These are phyloP conservation scores for Colletotrichum tropicicola DNA, from an alignment of 2,329 filamentous ascomycete species.

Conservation along the genomic window DNA sequence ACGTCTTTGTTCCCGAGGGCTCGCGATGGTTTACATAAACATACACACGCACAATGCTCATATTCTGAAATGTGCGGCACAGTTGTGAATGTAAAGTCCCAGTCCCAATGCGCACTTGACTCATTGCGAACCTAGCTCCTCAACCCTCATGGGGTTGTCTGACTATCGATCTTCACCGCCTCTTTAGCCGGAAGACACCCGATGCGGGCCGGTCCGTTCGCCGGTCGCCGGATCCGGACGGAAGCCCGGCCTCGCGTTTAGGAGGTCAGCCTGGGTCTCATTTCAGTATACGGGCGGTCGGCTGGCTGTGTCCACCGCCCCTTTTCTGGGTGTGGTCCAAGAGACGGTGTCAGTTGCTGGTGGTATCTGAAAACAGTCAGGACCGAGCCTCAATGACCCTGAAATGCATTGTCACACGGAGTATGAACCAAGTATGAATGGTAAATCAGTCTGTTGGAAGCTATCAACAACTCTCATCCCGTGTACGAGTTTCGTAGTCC, in stretches of 20 bases:
- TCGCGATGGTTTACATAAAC: no score
- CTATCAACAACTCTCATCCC: conserved; percentile 12
- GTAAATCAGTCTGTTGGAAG: not conserved
- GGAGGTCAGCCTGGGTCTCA: not conserved
- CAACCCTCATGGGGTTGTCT: no score
- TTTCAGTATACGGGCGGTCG: not conserved
- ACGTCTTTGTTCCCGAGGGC: no score
- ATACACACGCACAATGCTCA: no score
- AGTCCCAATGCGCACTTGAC: not conserved
- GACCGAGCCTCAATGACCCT: no score
- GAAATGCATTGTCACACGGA: no score
- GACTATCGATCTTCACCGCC: conserved; percentile 28
- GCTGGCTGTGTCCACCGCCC: not conserved
- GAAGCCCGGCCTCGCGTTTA: not conserved
- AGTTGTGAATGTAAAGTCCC: not conserved
- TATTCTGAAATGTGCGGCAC: not conserved
- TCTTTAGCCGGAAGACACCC: conserved; percentile 14
- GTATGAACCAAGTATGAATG: not conserved
- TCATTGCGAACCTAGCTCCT: not conserved
- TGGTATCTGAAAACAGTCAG: no score
- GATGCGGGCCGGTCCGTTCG: conserved; percentile 19
- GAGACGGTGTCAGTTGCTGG: not conserved
- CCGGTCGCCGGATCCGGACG: conserved; percentile 1
- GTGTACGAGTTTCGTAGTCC: conserved; percentile 1
- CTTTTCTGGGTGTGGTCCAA: not conserved